Base-by-base conservation (phyloP, 768 basidiomycete genomes). In the Leccinum boreale region DNA sequence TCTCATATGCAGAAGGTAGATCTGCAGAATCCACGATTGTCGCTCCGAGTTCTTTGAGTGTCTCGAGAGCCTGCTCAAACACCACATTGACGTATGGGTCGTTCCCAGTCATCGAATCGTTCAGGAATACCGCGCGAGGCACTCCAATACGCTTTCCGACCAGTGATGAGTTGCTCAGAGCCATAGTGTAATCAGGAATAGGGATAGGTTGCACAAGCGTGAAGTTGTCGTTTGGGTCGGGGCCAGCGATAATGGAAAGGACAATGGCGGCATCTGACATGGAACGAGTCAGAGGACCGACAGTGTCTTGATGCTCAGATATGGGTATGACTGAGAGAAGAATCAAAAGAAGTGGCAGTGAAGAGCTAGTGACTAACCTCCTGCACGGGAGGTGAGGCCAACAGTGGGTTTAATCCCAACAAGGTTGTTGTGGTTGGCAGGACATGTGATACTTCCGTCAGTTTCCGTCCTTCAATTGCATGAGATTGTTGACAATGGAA, bases 21-120 rank as follows among this genome's bases (percentile, higher is more conserved):
- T 86, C 82, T 3, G 85, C 83, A 1, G 85, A 83, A 63, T 89
- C 86, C 4, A 87, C 75, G 15, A 88, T 73, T 1, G 79, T 76
- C 19, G 79, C 79, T 11, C 79, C 80, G 10, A 80, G 72, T 1
- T 57, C 53, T 23, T 69, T 64, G 31, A 80, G 67, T 2, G 69
- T 72, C 56, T 72, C 70, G 19, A 81, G 56, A 2, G 78, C 73
- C 12, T 68, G 70, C 44, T 76, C 72, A 63, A 80, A 80, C 23
- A 74, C 74, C 5, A 74, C 55, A 14, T 74, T 61, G 33, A 75
- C 70, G 9, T 69, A 68, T 36, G 66, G 60, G 47, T 74, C 71
- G 36, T 62, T 62, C 8, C 58, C 62, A 17, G 60, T 63, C 59
- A 72, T 54, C 5, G 62, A 68, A 45, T 67, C 67, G 46, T 73